Conservation (phyloP, 2,329 filamentous ascomycete genomes). For the Apiospora phragmitis region DNA sequence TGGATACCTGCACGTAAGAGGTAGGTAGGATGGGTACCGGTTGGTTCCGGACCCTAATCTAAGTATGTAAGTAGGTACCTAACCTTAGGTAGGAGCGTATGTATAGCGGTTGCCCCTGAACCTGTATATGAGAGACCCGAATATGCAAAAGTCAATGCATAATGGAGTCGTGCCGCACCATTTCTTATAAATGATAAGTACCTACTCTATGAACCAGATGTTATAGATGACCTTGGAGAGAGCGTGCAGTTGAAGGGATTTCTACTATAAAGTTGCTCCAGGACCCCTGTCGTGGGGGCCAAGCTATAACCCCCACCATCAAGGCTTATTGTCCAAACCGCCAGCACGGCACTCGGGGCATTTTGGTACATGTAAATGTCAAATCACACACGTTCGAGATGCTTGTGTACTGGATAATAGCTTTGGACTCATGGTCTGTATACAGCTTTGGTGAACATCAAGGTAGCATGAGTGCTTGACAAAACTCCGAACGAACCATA, state of each 20-base stretch:
- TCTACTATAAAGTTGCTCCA: neutral
- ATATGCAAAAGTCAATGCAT: neutral
- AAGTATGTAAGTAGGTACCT: neutral
- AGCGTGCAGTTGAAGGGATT: neutral
- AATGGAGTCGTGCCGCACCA: neutral
- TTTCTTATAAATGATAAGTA: neutral
- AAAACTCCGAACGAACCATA: too few relatives aligned
- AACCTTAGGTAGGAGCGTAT: neutral
- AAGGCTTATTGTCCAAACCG: neutral
- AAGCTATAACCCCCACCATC: neutral
- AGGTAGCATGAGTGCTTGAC: neutral
- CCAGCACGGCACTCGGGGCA: neutral
- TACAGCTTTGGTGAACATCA: neutral
- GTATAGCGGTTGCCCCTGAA: neutral
- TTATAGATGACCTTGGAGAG: neutral
- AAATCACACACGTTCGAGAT: neutral
- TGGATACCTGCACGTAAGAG: neutral
- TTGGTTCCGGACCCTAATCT: neutral
- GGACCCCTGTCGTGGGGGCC: neutral
- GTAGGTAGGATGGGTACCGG: neutral
- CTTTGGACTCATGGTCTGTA: neutral
- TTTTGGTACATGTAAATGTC: neutral
- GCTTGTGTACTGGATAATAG: neutral
- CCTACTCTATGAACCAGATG: neutral
- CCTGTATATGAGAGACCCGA: neutral